Percentiles rank a stretch among this genome's conserved stretches.
Conservation (phyloP, 129 eudicot genomes). For the Lonicera japonica region DNA sequence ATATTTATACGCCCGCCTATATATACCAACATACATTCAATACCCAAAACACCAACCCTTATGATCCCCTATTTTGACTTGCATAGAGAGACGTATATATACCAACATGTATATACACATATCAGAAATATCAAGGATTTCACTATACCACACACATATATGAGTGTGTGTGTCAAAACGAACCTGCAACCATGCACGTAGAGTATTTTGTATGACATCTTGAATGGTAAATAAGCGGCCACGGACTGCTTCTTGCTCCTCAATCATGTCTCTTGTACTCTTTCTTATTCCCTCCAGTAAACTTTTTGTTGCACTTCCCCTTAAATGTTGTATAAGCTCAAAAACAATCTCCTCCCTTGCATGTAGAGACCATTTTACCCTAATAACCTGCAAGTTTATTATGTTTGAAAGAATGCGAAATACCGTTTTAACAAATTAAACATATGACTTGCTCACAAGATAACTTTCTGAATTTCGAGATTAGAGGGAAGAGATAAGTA, state of each 20-base stretch:
- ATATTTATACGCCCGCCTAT: too few relatives aligned
- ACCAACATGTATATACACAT: too few relatives aligned
- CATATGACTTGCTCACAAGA: neutral
- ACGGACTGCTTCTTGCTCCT: conserved; percentile 98
- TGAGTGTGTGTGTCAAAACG: conserved; percentile 6
- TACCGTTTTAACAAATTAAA: neutral
- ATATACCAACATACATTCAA: too few relatives aligned
- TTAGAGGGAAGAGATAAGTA: neutral
- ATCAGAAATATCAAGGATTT: too few relatives aligned
- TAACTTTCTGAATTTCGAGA: neutral
- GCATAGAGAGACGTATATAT: too few relatives aligned
- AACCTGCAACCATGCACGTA: conserved; percentile 98
- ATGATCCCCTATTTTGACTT: too few relatives aligned
- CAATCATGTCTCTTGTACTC: conserved; percentile 90
- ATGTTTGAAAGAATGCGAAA: conserved; percentile 1
- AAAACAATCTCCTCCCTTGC: conserved; percentile 97
- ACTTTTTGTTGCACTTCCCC: conserved; percentile 59
- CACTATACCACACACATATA: too few relatives aligned
- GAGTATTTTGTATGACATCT: conserved; percentile 93
- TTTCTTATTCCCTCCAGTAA: conserved; percentile 73
- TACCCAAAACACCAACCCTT: too few relatives aligned
- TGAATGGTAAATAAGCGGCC: conserved; percentile 95
- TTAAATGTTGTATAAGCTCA: conserved; percentile 89
- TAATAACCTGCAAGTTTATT: conserved; percentile 59
- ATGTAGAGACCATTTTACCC: conserved; percentile 98